Conservation (phyloP, 805 yeast species). For the Candida berthetii region DNA sequence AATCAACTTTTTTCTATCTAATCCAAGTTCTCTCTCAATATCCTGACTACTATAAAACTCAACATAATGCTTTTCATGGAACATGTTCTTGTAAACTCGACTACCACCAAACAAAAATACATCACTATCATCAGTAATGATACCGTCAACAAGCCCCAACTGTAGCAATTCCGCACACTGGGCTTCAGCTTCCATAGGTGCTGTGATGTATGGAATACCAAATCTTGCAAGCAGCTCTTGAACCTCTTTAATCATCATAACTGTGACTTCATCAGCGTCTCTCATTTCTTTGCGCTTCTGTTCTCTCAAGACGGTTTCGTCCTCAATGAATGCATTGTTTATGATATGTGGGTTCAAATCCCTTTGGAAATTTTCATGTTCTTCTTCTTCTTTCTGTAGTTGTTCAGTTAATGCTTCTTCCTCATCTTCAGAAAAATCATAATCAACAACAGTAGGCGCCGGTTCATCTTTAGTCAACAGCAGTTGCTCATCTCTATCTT, state of each 20-base stretch:
- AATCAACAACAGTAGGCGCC: constrained; percentile 32
- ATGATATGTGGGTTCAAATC: constrained; percentile 24
- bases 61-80: constrained; percentile 86
- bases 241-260: constrained; percentile 81
- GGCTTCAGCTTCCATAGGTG: constrained; percentile 99
- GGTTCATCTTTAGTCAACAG: neutral
- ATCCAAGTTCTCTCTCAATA: constrained; percentile 57
- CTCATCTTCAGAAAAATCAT: constrained; percentile 72
- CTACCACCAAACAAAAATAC: constrained; percentile 91
- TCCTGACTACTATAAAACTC: constrained; percentile 68
- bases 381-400: constrained; percentile 63
- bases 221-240: constrained; percentile 82
- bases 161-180: constrained; percentile 81
- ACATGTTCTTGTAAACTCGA: constrained; percentile 83
- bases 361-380: constrained; percentile 57
- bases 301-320: constrained; percentile 47
- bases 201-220: constrained; percentile 92
- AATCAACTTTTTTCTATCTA: constrained; percentile 58
- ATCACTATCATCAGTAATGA: constrained; percentile 96
- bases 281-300: constrained; percentile 64
- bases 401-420: constrained; percentile 61
- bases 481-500: constrained; percentile 2
- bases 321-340: constrained; percentile 15
- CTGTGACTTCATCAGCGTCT: constrained; percentile 89
- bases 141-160: constrained; percentile 84